A percentile compares a stretch with the other conserved stretches of the same genome.
These are phyloP conservation scores for Talaromyces adpressus DNA, from an alignment of 495 filamentous ascomycete genomes.

Conservation along the genomic window DNA sequence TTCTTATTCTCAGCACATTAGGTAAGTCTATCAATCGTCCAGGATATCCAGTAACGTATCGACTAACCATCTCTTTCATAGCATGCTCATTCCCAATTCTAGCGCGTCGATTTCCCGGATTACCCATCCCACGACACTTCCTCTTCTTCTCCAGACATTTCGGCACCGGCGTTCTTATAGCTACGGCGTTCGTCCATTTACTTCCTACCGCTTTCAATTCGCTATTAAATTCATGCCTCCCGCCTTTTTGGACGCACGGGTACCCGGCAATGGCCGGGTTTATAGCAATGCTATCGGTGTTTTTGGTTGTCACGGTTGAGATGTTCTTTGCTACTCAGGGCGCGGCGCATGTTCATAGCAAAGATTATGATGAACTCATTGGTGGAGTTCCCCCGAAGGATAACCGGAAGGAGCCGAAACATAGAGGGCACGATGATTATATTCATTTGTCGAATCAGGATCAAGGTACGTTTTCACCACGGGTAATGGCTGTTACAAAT, in stretches of 20 bases:
- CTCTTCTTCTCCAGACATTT: slow-evolving; percentile 78
- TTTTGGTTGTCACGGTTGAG: slow-evolving; percentile 68
- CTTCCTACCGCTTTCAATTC: slow-evolving; percentile 79
- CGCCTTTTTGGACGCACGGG: slow-evolving; percentile 60
- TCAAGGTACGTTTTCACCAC: background rate
- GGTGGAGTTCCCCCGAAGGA: slow-evolving; percentile 18
- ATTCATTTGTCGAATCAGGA: slow-evolving; percentile 14
- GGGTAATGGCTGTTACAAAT: background rate
- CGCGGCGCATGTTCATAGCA: slow-evolving; percentile 42
- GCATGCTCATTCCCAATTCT: slow-evolving; percentile 50
- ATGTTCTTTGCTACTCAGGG: slow-evolving; percentile 62
- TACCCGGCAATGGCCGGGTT: slow-evolving; percentile 74
- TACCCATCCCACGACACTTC: slow-evolving; percentile 44
- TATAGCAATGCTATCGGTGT: slow-evolving; percentile 69
- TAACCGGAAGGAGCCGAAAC: slow-evolving; percentile 12
- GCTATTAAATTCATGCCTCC: slow-evolving; percentile 73
- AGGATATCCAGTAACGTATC: background rate
- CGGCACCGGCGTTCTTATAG: slow-evolving; percentile 78
- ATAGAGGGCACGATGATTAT: slow-evolving; percentile 15
- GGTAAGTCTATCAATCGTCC: slow-evolving; percentile 39
- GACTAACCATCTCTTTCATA: slow-evolving; percentile 14
- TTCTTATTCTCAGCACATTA: slow-evolving; percentile 63
- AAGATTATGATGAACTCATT: slow-evolving; percentile 38
- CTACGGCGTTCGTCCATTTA: slow-evolving; percentile 82
- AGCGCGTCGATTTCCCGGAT: slow-evolving; percentile 40